Evolutionary conservation across 2,329 filamentous ascomycete species (phyloP).

Genomic region (Ceratocystiopsis minuta): DNA sequence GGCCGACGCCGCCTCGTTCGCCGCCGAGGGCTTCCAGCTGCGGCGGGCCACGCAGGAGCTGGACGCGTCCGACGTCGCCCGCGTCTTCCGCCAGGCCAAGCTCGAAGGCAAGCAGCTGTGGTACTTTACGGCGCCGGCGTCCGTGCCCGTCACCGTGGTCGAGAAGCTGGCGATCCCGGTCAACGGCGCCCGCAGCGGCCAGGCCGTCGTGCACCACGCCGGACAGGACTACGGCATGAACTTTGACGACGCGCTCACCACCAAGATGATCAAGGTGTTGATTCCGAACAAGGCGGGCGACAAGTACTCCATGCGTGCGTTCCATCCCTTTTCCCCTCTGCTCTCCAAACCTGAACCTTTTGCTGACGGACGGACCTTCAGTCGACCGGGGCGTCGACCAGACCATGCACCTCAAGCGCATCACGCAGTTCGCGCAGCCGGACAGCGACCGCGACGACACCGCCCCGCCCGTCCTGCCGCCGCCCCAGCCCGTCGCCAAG

Average conservation of each 20-base stretch:
- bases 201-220: constrained; percentile 41
- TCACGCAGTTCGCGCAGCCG: constrained; percentile 35
- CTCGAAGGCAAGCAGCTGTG: constrained; percentile 57
- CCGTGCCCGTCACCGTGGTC: constrained; percentile 48
- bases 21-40: constrained; percentile 34
- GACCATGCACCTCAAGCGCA: constrained; percentile 46
- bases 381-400: constrained; percentile 31
- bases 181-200: constrained; percentile 32
- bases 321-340: background rate
- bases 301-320: constrained; percentile 36
- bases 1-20: constrained; percentile 18
- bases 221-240: constrained; percentile 44
- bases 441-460: constrained; percentile 10
- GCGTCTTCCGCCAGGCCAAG: constrained; percentile 39
- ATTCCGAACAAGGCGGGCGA: constrained; percentile 38
- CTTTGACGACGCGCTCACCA: constrained; percentile 32
- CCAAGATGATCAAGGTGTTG: constrained; percentile 37
- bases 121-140: constrained; percentile 60
- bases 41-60: constrained; percentile 29
- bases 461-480: constrained; percentile 12
- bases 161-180: constrained; percentile 44
- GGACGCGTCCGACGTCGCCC: constrained; percentile 26
- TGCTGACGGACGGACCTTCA: constrained; percentile 18
- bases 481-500: constrained; percentile 21
- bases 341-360: background rate